Conservation (phyloP, 306 rosid genomes). For the Sindora glabra region DNA sequence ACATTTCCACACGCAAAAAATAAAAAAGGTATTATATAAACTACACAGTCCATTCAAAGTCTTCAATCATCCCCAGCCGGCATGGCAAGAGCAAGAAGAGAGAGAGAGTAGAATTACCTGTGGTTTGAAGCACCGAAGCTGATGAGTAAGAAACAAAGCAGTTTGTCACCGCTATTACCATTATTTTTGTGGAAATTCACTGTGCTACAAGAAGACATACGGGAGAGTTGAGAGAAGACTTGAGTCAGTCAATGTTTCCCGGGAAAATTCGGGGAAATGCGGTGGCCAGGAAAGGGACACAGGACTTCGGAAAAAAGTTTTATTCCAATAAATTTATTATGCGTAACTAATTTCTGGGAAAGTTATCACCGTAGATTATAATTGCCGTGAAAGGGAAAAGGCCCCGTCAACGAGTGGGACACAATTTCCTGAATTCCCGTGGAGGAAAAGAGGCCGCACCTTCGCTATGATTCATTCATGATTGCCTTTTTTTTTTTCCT, state of each 20-base stretch:
- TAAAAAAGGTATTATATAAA: too few species aligned
- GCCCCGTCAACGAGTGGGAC: too few species aligned
- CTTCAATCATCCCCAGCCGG: neutral
- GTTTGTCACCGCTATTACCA: neutral
- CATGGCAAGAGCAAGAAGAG: neutral
- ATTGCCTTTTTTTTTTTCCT: too few species aligned
- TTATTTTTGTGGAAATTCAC: neutral
- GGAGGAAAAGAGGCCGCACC: too few species aligned
- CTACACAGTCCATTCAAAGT: conserved; percentile 2
- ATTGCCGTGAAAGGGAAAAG: too few species aligned
- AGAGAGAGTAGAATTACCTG: neutral
- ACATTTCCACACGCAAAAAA: neutral
- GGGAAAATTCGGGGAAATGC: conserved; percentile 11
- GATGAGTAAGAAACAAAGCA: neutral
- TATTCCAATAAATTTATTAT: too few species aligned
- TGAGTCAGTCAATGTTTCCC: conserved; percentile 14
- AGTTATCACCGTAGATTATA: too few species aligned
- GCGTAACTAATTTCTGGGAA: too few species aligned
- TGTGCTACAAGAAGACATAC: neutral
- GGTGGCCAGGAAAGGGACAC: too few species aligned
- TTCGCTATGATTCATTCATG: too few species aligned
- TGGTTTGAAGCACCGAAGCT: neutral
- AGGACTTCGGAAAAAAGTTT: too few species aligned
- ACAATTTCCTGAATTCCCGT: too few species aligned
- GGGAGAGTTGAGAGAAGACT: conserved; percentile 21